These are phyloP conservation scores for Syzygium aromaticum DNA, from an alignment of 345 rosid genomes.

Conservation along the genomic window DNA sequence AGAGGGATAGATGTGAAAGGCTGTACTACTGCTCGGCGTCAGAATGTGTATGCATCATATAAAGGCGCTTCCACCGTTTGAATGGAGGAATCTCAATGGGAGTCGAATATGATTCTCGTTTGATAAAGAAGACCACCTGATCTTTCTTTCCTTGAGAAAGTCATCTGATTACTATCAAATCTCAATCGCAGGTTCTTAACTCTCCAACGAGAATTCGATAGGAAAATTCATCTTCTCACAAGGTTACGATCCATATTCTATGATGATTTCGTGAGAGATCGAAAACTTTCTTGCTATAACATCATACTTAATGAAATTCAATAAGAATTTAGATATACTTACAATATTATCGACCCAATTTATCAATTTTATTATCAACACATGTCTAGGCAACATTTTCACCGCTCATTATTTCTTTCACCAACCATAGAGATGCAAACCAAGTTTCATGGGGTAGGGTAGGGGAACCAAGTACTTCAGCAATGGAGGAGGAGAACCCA, in stretches of 20 bases:
- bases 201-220: not conserved
- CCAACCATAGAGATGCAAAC: not conserved
- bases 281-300: not conserved
- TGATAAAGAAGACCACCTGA: not conserved
- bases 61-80: not conserved
- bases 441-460: not conserved
- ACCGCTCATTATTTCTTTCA: not conserved
- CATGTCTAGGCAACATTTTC: not conserved
- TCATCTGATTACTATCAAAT: not conserved
- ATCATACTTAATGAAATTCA: not conserved
- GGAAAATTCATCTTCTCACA: not conserved
- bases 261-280: not conserved
- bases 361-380: not conserved
- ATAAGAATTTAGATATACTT: not conserved
- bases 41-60: not conserved
- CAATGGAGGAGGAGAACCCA: not conserved
- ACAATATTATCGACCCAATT: not conserved
- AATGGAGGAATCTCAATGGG: not conserved
- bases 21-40: not conserved
- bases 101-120: not conserved
- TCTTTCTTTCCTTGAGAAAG: not conserved
- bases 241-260: not conserved
- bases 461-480: not conserved
- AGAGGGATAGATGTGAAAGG: not conserved
- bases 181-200: not conserved